Percentiles rank a stretch among this genome's conserved stretches.
Evolutionary conservation across 164 flowering plant species (phyloP).

Genomic region (Aristolochia californica): DNA sequence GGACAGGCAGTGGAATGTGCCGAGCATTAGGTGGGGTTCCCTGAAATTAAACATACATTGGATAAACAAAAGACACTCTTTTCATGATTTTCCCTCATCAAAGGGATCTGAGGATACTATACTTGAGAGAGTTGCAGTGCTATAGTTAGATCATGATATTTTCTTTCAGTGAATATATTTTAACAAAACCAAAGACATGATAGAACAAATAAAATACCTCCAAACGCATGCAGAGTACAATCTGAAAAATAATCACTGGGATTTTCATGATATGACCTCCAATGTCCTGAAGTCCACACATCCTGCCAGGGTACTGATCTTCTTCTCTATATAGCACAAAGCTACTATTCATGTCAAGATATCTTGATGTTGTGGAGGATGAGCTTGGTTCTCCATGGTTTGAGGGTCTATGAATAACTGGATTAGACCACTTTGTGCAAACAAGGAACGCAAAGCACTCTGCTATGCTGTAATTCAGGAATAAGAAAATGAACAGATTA

Average conservation of each 20-base stretch:
- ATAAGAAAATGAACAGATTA: not conserved
- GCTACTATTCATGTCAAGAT: conserved; percentile 69
- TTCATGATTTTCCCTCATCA: too few species aligned
- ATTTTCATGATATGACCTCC: conserved; percentile 94
- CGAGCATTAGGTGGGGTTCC: conserved; percentile 66
- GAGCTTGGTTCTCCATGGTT: conserved; percentile 35
- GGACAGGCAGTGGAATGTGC: conserved; percentile 37
- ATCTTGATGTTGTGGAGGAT: conserved; percentile 42
- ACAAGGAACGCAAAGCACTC: conserved; percentile 93
- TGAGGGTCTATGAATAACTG: conserved; percentile 59
- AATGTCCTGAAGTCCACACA: conserved; percentile 63
- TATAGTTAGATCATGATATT: too few species aligned
- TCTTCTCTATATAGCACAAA: conserved; percentile 51
- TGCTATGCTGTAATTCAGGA: conserved; percentile 54
- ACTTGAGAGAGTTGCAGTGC: too few species aligned
- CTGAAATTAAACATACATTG: conserved; percentile 27
- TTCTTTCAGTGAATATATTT: too few species aligned
- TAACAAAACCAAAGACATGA: not conserved
- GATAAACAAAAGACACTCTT: too few species aligned
- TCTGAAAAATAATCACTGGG: conserved; percentile 61
- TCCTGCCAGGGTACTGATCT: conserved; percentile 32
- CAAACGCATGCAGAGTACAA: conserved; percentile 75
- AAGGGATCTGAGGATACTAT: too few species aligned
- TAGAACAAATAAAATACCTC: conserved; percentile 39
- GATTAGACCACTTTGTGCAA: conserved; percentile 92